Evolutionary conservation across 805 yeast genomes (phyloP).

Genomic region (Naumovozyma dairenensis): DNA sequence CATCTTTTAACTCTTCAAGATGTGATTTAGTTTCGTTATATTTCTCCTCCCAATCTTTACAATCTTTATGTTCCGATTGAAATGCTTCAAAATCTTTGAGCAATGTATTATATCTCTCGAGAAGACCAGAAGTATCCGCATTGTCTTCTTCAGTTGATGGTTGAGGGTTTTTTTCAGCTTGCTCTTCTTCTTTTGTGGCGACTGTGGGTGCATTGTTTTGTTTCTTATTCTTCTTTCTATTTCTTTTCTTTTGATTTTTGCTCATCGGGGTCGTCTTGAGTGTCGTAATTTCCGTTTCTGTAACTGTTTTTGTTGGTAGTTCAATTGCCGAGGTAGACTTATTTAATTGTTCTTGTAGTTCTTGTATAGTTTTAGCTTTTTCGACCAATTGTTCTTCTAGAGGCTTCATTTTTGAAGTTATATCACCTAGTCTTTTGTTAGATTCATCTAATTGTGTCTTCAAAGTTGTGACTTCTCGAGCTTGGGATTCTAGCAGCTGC

Average conservation of each 20-base stretch:
- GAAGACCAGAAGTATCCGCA: background rate
- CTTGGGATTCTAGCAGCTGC: too few species aligned
- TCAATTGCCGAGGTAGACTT: too few species aligned
- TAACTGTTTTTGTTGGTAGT: too few species aligned
- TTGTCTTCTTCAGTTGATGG: too few species aligned
- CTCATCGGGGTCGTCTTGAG: background rate
- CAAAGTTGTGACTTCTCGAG: too few species aligned
- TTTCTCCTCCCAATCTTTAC: slow-evolving; percentile 3
- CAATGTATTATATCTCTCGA: slow-evolving; percentile 8
- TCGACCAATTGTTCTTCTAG: slow-evolving; percentile 1
- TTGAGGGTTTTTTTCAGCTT: too few species aligned
- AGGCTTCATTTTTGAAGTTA: background rate
- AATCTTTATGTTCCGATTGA: background rate
- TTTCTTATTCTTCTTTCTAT: slow-evolving; percentile 9
- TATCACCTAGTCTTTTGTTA: too few species aligned
- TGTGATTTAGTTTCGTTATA: slow-evolving; percentile 3
- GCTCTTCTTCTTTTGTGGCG: slow-evolving; percentile 3
- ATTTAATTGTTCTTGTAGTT: background rate
- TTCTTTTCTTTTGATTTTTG: slow-evolving; percentile 12
- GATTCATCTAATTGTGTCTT: too few species aligned
- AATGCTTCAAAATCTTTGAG: slow-evolving; percentile 1
- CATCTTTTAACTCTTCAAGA: slow-evolving; percentile 5
- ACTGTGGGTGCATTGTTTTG: background rate
- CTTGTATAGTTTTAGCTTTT: background rate
- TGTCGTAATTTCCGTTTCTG: background rate